Conservation (phyloP, 129 eudicot species). For the Oenanthe sinensis region DNA sequence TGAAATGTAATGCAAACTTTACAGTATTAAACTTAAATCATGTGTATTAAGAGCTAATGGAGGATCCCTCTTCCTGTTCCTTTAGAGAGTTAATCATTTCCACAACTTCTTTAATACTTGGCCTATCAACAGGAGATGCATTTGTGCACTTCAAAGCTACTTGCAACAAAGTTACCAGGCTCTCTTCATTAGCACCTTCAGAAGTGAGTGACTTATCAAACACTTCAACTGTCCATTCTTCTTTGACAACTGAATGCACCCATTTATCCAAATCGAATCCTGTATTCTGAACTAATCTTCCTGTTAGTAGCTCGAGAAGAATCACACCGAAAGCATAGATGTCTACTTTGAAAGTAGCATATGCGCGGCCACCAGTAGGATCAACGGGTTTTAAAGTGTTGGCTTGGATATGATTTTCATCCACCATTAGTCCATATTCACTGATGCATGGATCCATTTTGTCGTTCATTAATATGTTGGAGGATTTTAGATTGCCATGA, state of each 20-base stretch:
- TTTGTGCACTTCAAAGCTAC: conserved; percentile 60
- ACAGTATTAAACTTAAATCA: neutral
- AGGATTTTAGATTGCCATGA: conserved; percentile 77
- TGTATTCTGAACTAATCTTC: conserved; percentile 43
- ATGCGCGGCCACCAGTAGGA: conserved; percentile 14
- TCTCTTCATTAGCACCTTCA: conserved; percentile 60
- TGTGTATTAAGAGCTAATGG: conserved; percentile 10
- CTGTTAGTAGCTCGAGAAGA: conserved; percentile 64
- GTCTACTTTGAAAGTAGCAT: conserved; percentile 29
- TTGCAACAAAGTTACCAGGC: conserved; percentile 59
- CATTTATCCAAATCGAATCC: conserved; percentile 59
- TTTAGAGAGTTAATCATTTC: conserved; percentile 38
- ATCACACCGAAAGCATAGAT: conserved; percentile 54
- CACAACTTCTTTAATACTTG: conserved; percentile 44
- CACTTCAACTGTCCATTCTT: conserved; percentile 75
- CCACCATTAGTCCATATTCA: conserved; percentile 71
- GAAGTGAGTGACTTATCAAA: conserved; percentile 46
- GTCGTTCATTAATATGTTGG: conserved; percentile 50
- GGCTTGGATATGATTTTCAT: conserved; percentile 23
- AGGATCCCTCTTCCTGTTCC: conserved; percentile 55
- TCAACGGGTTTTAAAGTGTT: conserved; percentile 11
- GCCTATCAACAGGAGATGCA: conserved; percentile 45
- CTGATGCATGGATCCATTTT: conserved; percentile 51
- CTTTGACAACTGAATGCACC: conserved; percentile 68
- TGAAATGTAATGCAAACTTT: neutral